Conservation (phyloP, 2,329 filamentous ascomycete genomes). For the Chaetothyriales sp. region DNA sequence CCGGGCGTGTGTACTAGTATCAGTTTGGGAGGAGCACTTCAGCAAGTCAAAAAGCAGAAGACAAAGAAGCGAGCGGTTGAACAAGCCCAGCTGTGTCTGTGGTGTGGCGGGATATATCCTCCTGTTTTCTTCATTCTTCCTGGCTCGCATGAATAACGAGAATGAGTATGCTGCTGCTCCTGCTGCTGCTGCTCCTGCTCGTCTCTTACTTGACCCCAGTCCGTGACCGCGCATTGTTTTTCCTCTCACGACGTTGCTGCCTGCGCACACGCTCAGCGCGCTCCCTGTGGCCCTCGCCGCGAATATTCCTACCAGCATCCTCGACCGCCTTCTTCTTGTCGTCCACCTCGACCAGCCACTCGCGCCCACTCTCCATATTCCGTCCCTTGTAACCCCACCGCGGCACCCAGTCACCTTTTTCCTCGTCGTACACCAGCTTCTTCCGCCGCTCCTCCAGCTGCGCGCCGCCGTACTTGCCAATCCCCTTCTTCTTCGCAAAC, state of each 20-base stretch:
- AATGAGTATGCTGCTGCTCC: background rate
- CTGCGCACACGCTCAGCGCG: constrained; percentile 48
- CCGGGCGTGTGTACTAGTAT: background rate
- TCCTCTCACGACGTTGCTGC: constrained; percentile 52
- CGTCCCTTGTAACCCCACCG: constrained; percentile 91
- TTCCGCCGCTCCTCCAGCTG: constrained; percentile 42
- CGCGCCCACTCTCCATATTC: constrained; percentile 66
- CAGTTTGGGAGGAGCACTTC: background rate
- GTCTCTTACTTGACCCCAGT: background rate
- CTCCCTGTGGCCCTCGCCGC: constrained; percentile 52
- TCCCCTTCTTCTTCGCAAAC: constrained; percentile 94
- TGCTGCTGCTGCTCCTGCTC: background rate
- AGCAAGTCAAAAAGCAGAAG: too few species aligned
- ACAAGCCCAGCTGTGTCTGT: too few species aligned
- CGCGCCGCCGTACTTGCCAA: constrained; percentile 64
- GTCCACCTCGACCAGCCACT: constrained; percentile 89
- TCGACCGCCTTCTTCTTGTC: constrained; percentile 46
- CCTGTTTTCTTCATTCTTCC: background rate
- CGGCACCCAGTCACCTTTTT: constrained; percentile 71
- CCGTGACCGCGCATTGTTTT: constrained; percentile 32
- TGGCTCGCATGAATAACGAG: background rate
- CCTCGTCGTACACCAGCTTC: constrained; percentile 74
- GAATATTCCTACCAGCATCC: constrained; percentile 41
- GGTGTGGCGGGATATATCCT: too few species aligned
- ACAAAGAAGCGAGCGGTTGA: too few species aligned